phyloP scores from a whole-genome alignment of 2,329 filamentous ascomycete species.

The Beauveria sp. region DNA sequence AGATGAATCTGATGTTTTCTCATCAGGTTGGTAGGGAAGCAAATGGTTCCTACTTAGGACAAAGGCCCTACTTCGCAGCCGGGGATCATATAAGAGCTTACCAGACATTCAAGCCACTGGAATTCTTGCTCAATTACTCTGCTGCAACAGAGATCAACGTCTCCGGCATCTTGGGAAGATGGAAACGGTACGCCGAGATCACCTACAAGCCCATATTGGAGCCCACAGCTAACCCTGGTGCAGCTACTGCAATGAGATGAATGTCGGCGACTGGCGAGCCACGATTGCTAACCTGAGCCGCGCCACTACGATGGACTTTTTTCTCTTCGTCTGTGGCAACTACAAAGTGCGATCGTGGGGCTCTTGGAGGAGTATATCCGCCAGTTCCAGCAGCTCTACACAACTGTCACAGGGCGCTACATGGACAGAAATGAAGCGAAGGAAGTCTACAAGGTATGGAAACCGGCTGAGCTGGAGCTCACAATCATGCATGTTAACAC shows the following conservation, averaged over 20 bases:
- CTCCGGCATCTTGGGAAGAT: constrained; percentile 17
- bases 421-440: constrained; percentile 19
- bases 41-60: no score
- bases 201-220: background rate
- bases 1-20: no score
- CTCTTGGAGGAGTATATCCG: constrained; percentile 16
- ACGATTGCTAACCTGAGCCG: constrained; percentile 15
- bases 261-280: constrained; percentile 16
- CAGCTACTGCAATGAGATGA: constrained; percentile 17
- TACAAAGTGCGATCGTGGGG: background rate
- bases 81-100: no score
- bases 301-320: constrained; percentile 7
- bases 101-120: no score
- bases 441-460: constrained; percentile 20
- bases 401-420: constrained; percentile 17
- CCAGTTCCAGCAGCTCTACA: constrained; percentile 22
- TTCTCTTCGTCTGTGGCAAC: background rate
- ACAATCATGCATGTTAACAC: constrained; percentile 7
- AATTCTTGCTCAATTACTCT: constrained; percentile 12
- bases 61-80: no score
- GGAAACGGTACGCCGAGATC: constrained; percentile 15
- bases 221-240: constrained; percentile 6
- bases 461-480: background rate
- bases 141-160: constrained; percentile 18
- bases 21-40: no score